Evolutionary conservation across 805 yeast genomes (phyloP).

Genomic region (Allodekkera sacchari): DNA sequence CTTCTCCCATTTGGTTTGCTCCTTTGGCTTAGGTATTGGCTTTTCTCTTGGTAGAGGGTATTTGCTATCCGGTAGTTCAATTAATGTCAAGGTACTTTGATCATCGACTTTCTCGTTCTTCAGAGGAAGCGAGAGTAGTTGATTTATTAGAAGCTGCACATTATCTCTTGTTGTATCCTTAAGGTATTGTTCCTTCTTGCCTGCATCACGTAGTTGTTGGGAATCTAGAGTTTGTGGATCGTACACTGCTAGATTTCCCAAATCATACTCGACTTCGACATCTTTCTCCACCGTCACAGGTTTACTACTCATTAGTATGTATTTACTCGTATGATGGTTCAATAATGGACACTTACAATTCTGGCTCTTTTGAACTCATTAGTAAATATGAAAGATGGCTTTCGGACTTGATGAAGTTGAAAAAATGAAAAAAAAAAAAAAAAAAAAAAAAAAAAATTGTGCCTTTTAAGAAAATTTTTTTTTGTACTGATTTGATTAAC

Average conservation of each 20-base stretch:
- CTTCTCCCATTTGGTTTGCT: constrained; percentile 92
- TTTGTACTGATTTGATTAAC: too few species aligned
- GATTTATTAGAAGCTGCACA: constrained; percentile 85
- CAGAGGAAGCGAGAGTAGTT: constrained; percentile 81
- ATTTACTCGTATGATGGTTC: constrained; percentile 1
- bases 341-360: constrained; percentile 10
- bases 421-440: too few species aligned
- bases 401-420: too few species aligned
- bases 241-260: constrained; percentile 85
- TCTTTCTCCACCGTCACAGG: constrained; percentile 87
- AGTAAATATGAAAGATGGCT: too few species aligned
- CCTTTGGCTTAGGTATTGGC: constrained; percentile 86
- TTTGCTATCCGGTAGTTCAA: constrained; percentile 76
- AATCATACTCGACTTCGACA: constrained; percentile 81
- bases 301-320: constrained; percentile 25
- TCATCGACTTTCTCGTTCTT: constrained; percentile 44
- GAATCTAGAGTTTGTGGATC: constrained; percentile 82
- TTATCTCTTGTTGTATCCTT: constrained; percentile 76
- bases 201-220: constrained; percentile 43
- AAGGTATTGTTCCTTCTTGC: constrained; percentile 55
- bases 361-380: constrained; percentile 3
- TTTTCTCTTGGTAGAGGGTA: constrained; percentile 90
- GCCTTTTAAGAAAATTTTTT: too few species aligned
- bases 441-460: too few species aligned
- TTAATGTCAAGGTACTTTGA: constrained; percentile 71